Evolutionary conservation across 345 rosid species (phyloP).

Genomic region (Sisymbrium irio): DNA sequence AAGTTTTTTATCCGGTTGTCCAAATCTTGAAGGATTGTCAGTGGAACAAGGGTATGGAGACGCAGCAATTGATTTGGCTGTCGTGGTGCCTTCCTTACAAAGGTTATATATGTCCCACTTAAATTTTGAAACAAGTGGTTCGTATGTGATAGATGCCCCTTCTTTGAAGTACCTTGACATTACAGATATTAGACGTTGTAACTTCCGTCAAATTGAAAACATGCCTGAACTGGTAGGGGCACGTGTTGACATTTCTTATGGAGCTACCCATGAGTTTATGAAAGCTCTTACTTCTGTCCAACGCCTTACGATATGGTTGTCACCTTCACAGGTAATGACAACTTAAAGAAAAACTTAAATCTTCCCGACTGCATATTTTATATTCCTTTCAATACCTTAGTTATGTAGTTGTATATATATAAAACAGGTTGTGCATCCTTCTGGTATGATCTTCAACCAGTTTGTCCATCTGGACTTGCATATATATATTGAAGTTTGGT

Average conservation of each 20-base stretch:
- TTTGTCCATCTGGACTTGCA: conserved; percentile 9
- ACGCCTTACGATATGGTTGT: not conserved
- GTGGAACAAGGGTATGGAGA: not conserved
- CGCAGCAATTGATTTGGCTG: not conserved
- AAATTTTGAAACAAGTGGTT: not conserved
- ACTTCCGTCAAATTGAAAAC: not conserved
- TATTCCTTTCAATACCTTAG: no score
- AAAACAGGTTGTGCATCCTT: not conserved
- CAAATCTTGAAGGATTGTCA: not conserved
- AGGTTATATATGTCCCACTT: not conserved
- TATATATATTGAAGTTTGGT: not conserved
- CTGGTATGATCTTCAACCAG: not conserved
- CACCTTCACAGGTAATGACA: not conserved
- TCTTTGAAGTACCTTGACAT: not conserved
- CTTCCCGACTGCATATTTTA: no score
- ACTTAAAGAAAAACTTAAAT: no score
- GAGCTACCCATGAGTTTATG: not conserved
- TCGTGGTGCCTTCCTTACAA: not conserved
- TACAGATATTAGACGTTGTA: not conserved
- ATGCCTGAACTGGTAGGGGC: conserved; percentile 1
- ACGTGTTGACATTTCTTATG: not conserved
- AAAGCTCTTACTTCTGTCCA: not conserved
- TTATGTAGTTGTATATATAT: not conserved
- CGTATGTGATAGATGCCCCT: not conserved
- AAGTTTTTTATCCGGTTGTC: not conserved